A percentile compares a stretch with the other conserved stretches of the same genome.
Evolutionary conservation across 768 basidiomycete species (phyloP).

Genomic region (Suillus subluteus): DNA sequence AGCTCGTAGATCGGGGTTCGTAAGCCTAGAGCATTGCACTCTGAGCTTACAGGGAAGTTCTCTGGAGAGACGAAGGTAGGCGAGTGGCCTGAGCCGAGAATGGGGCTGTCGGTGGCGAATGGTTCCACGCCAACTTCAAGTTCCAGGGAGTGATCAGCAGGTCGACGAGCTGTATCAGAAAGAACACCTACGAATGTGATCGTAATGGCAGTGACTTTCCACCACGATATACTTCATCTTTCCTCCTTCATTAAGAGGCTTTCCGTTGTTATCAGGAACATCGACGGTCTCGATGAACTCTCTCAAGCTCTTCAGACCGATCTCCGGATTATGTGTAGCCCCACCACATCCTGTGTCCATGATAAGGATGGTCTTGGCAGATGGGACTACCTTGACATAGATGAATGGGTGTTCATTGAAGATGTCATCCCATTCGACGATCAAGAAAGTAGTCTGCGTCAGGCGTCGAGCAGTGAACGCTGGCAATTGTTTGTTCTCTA

Average conservation of each 20-base stretch:
- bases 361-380: conserved; percentile 46
- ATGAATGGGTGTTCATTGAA: conserved; percentile 59
- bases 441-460: conserved; percentile 42
- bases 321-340: conserved; percentile 41
- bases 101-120: conserved; percentile 49
- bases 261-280: conserved; percentile 44
- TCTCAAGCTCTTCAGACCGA: conserved; percentile 46
- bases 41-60: conserved; percentile 48
- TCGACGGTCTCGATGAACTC: conserved; percentile 52
- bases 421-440: conserved; percentile 54
- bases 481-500: conserved; percentile 10
- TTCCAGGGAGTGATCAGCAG: background rate
- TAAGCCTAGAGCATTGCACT: conserved; percentile 47
- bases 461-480: conserved; percentile 42
- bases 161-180: background rate
- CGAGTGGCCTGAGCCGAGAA: conserved; percentile 52
- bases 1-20: conserved; percentile 49
- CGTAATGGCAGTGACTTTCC: conserved; percentile 59
- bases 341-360: conserved; percentile 63
- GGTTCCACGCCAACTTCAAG: conserved; percentile 50
- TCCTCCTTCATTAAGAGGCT: conserved; percentile 47
- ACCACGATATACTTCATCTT: conserved; percentile 50
- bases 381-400: conserved; percentile 49
- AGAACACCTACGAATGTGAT: conserved; percentile 55
- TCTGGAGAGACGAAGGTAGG: conserved; percentile 46